phyloP scores from a whole-genome alignment of 2,329 filamentous ascomycete species.

The Plenodomus lindquistii region DNA sequence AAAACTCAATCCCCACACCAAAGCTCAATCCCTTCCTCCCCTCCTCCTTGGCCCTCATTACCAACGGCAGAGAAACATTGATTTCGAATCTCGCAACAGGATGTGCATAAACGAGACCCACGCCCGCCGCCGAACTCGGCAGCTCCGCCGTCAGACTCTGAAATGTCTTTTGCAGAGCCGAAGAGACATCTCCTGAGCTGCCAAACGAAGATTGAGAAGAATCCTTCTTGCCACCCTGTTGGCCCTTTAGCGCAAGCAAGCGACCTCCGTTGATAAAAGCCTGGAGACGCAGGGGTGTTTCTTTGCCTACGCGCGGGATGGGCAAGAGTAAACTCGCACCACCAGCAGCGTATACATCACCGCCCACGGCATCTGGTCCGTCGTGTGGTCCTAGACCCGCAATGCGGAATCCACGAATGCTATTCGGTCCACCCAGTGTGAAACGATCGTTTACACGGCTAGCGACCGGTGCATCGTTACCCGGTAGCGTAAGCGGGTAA shows the following conservation, averaged over 20 bases:
- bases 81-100: constrained; percentile 92
- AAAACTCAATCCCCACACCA: constrained; percentile 94
- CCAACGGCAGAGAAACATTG: constrained; percentile 89
- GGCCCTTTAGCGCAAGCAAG: constrained; percentile 71
- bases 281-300: constrained; percentile 84
- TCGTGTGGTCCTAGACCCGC: constrained; percentile 89
- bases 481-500: constrained; percentile 74
- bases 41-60: constrained; percentile 80
- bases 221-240: constrained; percentile 49
- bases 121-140: constrained; percentile 82
- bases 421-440: constrained; percentile 89
- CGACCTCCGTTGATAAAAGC: constrained; percentile 90
- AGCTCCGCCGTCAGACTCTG: constrained; percentile 72
- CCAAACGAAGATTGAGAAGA: constrained; percentile 46
- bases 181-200: constrained; percentile 55
- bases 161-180: constrained; percentile 65
- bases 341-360: constrained; percentile 88
- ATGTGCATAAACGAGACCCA: constrained; percentile 93
- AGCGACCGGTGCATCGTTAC: constrained; percentile 59
- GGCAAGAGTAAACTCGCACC: constrained; percentile 85
- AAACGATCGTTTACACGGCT: constrained; percentile 94
- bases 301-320: constrained; percentile 77
- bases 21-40: constrained; percentile 89
- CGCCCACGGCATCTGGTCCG: constrained; percentile 81
- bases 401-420: constrained; percentile 90